Conservation (phyloP, 352 stramenopile species). For the Thalassiosira livingstoniorum region DNA sequence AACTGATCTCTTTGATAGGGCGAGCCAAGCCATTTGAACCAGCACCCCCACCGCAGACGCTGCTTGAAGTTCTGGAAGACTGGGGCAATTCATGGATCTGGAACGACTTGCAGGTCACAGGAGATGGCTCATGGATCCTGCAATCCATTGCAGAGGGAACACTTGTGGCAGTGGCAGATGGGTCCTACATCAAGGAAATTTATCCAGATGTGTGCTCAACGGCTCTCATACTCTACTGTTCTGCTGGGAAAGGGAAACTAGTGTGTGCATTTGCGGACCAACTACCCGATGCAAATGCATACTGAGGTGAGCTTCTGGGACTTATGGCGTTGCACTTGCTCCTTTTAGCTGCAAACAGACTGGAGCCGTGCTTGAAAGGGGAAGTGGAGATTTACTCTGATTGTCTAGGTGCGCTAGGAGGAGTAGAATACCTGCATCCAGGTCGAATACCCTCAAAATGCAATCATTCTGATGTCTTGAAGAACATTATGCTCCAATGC, state of each 20-base stretch:
- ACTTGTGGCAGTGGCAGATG: not conserved
- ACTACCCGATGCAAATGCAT: not conserved
- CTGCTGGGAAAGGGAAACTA: not conserved
- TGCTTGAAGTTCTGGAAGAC: not conserved
- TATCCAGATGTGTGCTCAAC: slow-evolving; percentile 1
- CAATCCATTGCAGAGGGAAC: not conserved
- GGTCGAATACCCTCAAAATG: not conserved
- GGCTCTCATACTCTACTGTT: not conserved
- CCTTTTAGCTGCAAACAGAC: not conserved
- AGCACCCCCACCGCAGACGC: not conserved
- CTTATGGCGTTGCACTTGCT: not conserved
- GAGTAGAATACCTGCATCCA: not conserved
- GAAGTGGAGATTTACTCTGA: slow-evolving; percentile 1
- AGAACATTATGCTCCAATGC: slow-evolving; percentile 9
- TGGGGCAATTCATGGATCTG: not conserved
- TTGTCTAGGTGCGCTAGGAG: not conserved
- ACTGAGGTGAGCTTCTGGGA: not conserved
- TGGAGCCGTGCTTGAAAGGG: not conserved
- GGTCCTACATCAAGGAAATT: not conserved
- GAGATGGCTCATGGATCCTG: not conserved
- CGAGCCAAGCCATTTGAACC: too few relatives aligned
- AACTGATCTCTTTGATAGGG: not conserved
- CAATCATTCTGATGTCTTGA: slow-evolving; percentile 15
- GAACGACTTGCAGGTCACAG: not conserved
- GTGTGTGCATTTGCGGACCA: not conserved